Base-by-base conservation (phyloP, 2,329 filamentous ascomycete genomes). In the Meredithiella fracta region DNA sequence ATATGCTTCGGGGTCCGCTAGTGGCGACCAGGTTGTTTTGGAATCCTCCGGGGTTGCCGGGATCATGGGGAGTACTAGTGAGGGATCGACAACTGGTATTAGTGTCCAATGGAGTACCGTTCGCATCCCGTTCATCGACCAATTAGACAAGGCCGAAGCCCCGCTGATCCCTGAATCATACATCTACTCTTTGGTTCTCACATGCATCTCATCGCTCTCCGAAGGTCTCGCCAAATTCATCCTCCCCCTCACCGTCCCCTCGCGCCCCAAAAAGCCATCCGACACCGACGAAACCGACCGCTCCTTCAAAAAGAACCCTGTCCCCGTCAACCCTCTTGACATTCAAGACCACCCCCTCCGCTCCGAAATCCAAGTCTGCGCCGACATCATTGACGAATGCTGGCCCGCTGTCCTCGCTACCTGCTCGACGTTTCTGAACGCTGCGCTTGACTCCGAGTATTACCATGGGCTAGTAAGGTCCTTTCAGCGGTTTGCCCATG, bases 361-460 rank as follows among this genome's bases (percentile, higher is more conserved):
- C 54, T 66, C 73, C 1, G 84, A 88, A 52, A 80, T 97, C 57
- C 79, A 82, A 63, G 80, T 81, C 1, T 91, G 87, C 62, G 87
- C 88, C 11, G 77, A 77, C 8, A 84, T 98, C 55, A 85, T 98
- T 23, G 87, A 94, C 3, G 78, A 86, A 61, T 97, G 91, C 66
- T 98, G 92, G 92, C 92, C 92, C 50, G 92, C 92, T 11, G 83
- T 97, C 40, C 77, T 98, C 51, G 91, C 92, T 1, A 92, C 89
- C 1, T 96, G 89, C 63, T 98, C 92, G 0, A 96, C 91, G 0
- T 98, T 97, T 65, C 71, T 98, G 17, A 94, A 94, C 65, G 87
- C 92, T 29, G 82, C 91, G 0, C 72, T 98, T 3, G 92, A 98
- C 65, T 85, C 87, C 1, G 89, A 96, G 54, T 96, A 92, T 62